Percentiles rank a stretch among this genome's conserved stretches.
These are phyloP conservation scores for Alternaria arbusti DNA, from an alignment of 2,329 filamentous ascomycete species.

Conservation along the genomic window DNA sequence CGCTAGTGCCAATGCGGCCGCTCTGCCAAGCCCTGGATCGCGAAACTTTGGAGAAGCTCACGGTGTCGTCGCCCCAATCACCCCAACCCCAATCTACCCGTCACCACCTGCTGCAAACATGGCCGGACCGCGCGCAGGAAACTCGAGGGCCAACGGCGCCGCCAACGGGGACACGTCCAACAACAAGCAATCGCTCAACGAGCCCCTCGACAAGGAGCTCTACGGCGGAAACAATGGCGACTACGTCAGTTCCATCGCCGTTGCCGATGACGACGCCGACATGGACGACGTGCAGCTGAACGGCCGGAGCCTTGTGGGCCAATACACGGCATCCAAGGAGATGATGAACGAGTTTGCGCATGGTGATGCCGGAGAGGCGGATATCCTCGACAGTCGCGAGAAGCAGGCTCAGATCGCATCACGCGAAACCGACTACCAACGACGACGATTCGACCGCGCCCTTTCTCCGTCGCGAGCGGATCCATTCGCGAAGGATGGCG, in stretches of 20 bases:
- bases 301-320: constrained; percentile 82
- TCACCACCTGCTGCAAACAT: constrained; percentile 40
- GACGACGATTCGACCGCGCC: constrained; percentile 83
- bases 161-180: constrained; percentile 80
- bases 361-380: constrained; percentile 90
- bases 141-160: constrained; percentile 79
- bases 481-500: constrained; percentile 78
- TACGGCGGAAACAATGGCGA: constrained; percentile 77
- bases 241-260: constrained; percentile 88
- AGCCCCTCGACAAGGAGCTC: constrained; percentile 84
- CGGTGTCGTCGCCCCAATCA: constrained; percentile 18
- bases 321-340: constrained; percentile 91
- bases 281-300: constrained; percentile 72
- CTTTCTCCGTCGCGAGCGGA: constrained; percentile 87
- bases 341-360: constrained; percentile 94
- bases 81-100: constrained; percentile 13
- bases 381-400: constrained; percentile 84
- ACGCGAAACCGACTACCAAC: constrained; percentile 97
- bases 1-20: constrained; percentile 14
- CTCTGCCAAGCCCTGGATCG: constrained; percentile 12
- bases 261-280: constrained; percentile 77
- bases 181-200: constrained; percentile 90
- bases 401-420: constrained; percentile 89
- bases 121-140: constrained; percentile 53
- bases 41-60: constrained; percentile 22